Conservation (phyloP, 306 rosid genomes). For the Rosa rugosa region DNA sequence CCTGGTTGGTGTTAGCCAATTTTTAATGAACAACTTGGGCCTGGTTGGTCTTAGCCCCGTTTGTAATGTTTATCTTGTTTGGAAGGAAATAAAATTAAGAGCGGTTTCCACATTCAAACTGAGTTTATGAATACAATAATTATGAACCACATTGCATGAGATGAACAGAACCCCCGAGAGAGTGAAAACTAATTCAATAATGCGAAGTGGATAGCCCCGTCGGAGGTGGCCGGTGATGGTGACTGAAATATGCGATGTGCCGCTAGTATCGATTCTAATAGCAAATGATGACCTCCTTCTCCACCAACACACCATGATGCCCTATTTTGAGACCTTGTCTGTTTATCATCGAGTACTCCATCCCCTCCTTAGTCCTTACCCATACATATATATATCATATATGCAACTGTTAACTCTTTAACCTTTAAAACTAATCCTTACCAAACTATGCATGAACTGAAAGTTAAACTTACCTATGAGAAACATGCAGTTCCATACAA, state of each 20-base stretch:
- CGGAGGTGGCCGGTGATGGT: background rate
- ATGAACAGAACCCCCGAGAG: no score
- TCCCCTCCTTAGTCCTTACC: background rate
- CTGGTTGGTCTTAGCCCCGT: no score
- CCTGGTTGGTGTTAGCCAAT: no score
- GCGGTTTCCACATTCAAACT: no score
- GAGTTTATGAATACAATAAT: no score
- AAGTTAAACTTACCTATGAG: background rate
- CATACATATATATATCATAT: background rate
- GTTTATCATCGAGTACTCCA: background rate
- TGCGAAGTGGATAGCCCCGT: background rate
- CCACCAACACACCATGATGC: background rate
- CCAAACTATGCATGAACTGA: background rate
- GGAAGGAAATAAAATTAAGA: no score
- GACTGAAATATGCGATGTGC: background rate
- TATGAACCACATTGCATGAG: no score
- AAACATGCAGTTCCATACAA: slow-evolving; percentile 4
- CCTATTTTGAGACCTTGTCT: background rate
- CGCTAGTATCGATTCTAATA: background rate
- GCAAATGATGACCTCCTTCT: background rate
- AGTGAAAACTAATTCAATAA: background rate
- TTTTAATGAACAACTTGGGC: no score
- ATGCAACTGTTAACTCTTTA: background rate
- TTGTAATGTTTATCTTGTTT: no score
- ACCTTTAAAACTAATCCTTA: background rate